Percentiles rank a stretch among this genome's conserved stretches.
phyloP scores from a whole-genome alignment of 163 green algal genomes.

The Scenedesmus sp. region DNA sequence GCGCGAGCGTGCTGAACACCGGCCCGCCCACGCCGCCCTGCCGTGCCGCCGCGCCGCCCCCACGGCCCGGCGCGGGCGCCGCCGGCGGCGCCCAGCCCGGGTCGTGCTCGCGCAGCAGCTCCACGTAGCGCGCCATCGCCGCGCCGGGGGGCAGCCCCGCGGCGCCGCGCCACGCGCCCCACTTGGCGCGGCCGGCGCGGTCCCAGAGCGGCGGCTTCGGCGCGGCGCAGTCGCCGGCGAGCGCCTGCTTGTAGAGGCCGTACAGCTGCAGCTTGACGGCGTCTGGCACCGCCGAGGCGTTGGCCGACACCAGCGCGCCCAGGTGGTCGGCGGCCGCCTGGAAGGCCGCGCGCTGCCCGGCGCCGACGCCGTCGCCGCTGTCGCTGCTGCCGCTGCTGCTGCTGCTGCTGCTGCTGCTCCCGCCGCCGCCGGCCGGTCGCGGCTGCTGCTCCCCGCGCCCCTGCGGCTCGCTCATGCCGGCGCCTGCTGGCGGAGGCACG shows the following conservation, averaged over 20 bases:
- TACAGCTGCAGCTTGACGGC: conserved; percentile 58
- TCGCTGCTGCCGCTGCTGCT: too few species aligned
- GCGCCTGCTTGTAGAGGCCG: conserved; percentile 76
- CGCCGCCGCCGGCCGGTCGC: too few species aligned
- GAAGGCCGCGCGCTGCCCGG: too few species aligned
- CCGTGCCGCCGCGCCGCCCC: not conserved
- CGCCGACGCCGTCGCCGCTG: too few species aligned
- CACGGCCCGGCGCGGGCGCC: not conserved
- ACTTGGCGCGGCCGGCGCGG: conserved; percentile 60
- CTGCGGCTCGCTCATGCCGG: too few species aligned
- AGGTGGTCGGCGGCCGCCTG: conserved; percentile 31
- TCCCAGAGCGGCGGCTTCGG: conserved; percentile 66
- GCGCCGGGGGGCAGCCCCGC: not conserved
- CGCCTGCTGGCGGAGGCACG: too few species aligned
- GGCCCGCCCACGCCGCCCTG: conserved; percentile 30
- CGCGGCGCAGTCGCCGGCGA: conserved; percentile 51
- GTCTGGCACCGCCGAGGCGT: conserved; percentile 7
- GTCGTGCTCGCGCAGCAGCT: conserved; percentile 4
- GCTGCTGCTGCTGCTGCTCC: too few species aligned
- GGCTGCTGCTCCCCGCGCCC: too few species aligned
- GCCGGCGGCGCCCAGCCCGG: conserved; percentile 29
- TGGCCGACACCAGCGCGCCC: conserved; percentile 13
- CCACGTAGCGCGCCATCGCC: conserved; percentile 36
- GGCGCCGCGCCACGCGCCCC: conserved; percentile 46
- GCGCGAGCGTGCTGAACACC: conserved; percentile 50